Conservation (phyloP, 345 rosid genomes). For the Eucalyptus tenuipes region DNA sequence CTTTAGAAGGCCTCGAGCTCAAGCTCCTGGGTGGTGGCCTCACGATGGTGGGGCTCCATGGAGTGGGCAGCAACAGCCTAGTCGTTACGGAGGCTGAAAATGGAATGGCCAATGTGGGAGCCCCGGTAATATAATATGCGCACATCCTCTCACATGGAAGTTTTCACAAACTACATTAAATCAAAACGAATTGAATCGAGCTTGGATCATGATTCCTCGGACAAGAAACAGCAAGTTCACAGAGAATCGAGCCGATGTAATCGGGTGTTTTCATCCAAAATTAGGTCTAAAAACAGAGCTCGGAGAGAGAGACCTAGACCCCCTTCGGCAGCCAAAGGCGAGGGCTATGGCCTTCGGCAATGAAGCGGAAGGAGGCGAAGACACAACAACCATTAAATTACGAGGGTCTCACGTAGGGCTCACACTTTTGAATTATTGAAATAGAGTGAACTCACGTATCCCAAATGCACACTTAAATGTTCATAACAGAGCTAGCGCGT, state of each 20-base stretch:
- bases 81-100: constrained; percentile 29
- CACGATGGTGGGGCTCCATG: background rate
- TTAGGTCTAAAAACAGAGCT: background rate
- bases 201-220: background rate
- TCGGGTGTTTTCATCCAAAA: background rate
- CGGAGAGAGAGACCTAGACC: background rate
- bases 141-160: constrained; percentile 20
- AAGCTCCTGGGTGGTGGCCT: background rate
- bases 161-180: background rate
- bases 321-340: background rate
- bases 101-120: constrained; percentile 17
- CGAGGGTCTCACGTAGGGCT: background rate
- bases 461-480: background rate
- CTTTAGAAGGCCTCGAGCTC: constrained; percentile 18
- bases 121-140: constrained; percentile 39
- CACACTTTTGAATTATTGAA: background rate
- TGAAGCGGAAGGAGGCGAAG: background rate
- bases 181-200: background rate
- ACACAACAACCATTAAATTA: background rate
- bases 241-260: background rate
- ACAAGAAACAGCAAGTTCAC: background rate
- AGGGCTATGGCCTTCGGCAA: background rate
- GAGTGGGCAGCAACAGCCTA: background rate
- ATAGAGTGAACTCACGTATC: background rate
- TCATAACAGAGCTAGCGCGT: background rate